Base-by-base conservation (phyloP, 2,329 filamentous ascomycete genomes). In the Bimuria novae-zelandiae region DNA sequence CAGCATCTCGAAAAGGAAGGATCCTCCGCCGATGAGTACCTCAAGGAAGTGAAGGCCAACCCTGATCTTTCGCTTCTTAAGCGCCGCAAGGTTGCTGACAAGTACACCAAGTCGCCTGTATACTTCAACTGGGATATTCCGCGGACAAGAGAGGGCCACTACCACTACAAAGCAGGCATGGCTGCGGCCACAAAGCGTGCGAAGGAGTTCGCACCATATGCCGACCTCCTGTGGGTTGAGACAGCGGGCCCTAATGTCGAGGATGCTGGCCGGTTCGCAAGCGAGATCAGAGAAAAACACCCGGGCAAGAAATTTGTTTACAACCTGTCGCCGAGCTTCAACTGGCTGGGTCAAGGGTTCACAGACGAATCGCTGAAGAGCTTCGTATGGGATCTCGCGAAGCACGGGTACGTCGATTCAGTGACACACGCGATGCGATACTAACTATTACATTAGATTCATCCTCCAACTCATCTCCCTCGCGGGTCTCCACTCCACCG, bases 311-410 rank as follows among this genome's bases (percentile, higher is more conserved):
- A 90, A 30, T 83, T 99, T 21, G 93, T 97, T 0, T 99, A 99
- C 79, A 99, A 99, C 77, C 83, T 99, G 1, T 92, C 88, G 4
- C 94, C 94, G 1, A 96, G 90, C 7, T 99, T 99, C 83, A 97
- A 99, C 81, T 99, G 94, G 94, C 94, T 95, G 85, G 86, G 86
- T 10, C 92, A 97, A 71, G 94, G 93, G 25, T 99, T 97, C 76
- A 88, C 84, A 3, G 86, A 92, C 59, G 86, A 85, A 56, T 88
- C 88, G 5, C 82, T 99, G 50, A 91, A 89, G 77, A 91, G 85
- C 5, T 99, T 99, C 74, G 89, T 99, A 65, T 97, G 93, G 93
- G 93, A 97, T 73, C 85, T 99, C 60, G 94, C 92, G 7, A 86
- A 87, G 71, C 89, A 97, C 65, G 93, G 93, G 55, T 93, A 57